Conservation (phyloP, 305 asterid species). For the Plantago lanceolata region DNA sequence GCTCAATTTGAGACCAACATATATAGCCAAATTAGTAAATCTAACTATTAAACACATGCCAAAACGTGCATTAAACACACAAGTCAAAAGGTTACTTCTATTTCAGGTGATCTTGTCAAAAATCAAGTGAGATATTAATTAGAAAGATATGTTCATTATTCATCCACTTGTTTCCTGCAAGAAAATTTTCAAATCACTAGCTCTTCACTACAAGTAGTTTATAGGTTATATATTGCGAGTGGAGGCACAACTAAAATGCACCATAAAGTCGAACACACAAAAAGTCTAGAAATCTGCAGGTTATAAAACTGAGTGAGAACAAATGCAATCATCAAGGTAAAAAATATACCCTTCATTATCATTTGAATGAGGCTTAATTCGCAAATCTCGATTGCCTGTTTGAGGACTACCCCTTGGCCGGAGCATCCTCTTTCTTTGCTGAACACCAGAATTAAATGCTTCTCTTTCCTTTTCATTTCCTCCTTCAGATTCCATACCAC, state of each 20-base stretch:
- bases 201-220: neutral
- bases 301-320: constrained; percentile 15
- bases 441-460: constrained; percentile 60
- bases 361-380: constrained; percentile 52
- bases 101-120: neutral
- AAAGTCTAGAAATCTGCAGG: constrained; percentile 14
- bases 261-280: neutral
- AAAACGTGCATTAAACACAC: constrained; percentile 2
- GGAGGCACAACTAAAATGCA: constrained; percentile 7
- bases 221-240: no score
- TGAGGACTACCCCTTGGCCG: constrained; percentile 95
- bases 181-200: neutral
- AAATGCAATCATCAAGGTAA: constrained; percentile 13
- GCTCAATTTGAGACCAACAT: neutral
- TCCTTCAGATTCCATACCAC: constrained; percentile 59
- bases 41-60: constrained; percentile 8
- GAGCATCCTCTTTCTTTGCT: constrained; percentile 86
- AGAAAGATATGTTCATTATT: no score
- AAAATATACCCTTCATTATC: constrained; percentile 78
- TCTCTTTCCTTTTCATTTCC: constrained; percentile 69
- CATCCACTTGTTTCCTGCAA: neutral
- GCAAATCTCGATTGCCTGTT: constrained; percentile 62
- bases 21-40: neutral
- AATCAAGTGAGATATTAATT: neutral
- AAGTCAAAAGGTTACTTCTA: constrained; percentile 7